Evolutionary conservation across 306 rosid genomes (phyloP), one percentile per base, ranked within the genome.

Genomic region (Inga leiocalycina): DNA sequence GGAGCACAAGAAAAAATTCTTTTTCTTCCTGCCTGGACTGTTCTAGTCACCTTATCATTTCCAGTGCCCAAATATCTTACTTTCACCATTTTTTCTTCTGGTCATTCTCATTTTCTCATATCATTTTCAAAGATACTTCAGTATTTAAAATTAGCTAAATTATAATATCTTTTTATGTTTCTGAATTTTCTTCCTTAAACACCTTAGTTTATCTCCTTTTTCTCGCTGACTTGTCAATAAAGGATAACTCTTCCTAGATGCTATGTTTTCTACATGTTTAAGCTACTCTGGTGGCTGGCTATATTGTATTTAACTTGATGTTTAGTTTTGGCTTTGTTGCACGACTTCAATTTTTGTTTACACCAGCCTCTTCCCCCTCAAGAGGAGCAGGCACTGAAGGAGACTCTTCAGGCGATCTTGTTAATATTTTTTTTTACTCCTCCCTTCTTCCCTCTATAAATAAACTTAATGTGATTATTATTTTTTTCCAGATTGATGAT

Each of bases 331-430:
- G 43, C 6, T 43, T 37, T 68, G 61, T 44, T 45, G 51, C 64
- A 66, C 32, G n/a, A 15, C 32, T 13, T 37, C 11, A 30, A 43
- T 41, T 30, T 72, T 70, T 78, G 52, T 71, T 72, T 67, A 73
- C 75, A 37, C 73, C 86, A 97, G 98, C 89, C 97, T 79, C 92
- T 94, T 84, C 97, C 99, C 11, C 76, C 97, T 37, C 90, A 90
- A 80, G 99, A 96, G 87, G 99, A 94, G 92, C 90, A 88, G 82
- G 99, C 92, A 44, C 83, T 96, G 92, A 92, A 87, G 88, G 95
- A 90, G 65, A 90, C 97, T 76, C 79, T 97, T 79, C 98, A 91
- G 81, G 93, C 88, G 10, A 87, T 96, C 20, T 11, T 24, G 22
- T 59, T 48, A 61, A 14, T 76, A 9, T 41, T n/a, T 13, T 45